Evolutionary conservation across 352 stramenopile species (phyloP), one percentile per base, ranked within the genome.

Genomic region (Globisporangium splendens): DNA sequence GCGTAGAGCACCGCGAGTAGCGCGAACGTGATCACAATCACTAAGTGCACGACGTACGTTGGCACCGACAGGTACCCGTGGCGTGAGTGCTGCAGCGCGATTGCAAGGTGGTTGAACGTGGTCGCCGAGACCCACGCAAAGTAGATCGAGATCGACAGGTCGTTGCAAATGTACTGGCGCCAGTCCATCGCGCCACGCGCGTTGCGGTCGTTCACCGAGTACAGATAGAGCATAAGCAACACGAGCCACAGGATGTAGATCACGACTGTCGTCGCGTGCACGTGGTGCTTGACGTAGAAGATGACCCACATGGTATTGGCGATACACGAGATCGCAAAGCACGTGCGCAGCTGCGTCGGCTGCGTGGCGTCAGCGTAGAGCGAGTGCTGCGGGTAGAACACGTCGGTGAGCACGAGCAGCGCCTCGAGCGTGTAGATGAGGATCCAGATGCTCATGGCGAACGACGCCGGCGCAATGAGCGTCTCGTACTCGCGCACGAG

Each of bases 91-190:
- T 93, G 83, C 57, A 91, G 75, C 24, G 79, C 68, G 69, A 91
- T 86, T 22, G 83, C 79, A 20, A 91, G 35, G 41, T 91, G 69
- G 11, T 75, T 79, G 54, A 90, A 86, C 47, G 79, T 77, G 11
- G 78, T 62, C 42, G 73, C 81, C 1, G 80, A 91, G 49, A 93
- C 79, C 83, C 83, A 93, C 10, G 72, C 76, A 68, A 93, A 89
- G 67, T 93, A 93, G 62, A 85, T 62, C 10, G 80, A 80, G 60
- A 91, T 81, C 13, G 83, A 77, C 18, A 91, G 59, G 54, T 91
- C 79, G 47, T 85, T 90, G 70, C 80, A 91, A 38, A 87, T 31
- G 65, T 91, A 91, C 28, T 76, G 42, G n/a, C 70, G 63, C 83
- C 83, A 92, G 56, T 89, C 75, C 54, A 85, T 79, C 13, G 31